Conservation (phyloP, 2,329 filamentous ascomycete species). For the Lachnellula occidentalis region DNA sequence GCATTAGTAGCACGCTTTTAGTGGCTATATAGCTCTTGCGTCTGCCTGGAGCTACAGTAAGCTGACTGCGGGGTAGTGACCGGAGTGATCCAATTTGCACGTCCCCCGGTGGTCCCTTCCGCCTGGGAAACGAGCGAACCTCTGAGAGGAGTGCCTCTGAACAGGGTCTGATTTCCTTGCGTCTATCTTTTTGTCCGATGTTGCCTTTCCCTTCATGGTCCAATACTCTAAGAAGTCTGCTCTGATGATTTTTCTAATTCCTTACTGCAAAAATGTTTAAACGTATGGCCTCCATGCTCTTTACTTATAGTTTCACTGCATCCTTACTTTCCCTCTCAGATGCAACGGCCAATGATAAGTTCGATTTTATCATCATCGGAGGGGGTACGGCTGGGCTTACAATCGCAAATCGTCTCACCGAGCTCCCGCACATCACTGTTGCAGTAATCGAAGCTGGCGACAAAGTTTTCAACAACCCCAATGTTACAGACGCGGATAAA, state of each 20-base stretch:
- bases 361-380: conserved; percentile 18
- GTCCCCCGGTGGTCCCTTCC: neutral
- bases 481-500: conserved; percentile 11
- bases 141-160: neutral
- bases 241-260: neutral
- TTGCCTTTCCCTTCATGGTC: too few species aligned
- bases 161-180: too few species aligned
- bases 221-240: too few species aligned
- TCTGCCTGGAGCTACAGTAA: too few species aligned
- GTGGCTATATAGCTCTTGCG: too few species aligned
- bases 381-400: conserved; percentile 19
- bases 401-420: conserved; percentile 20
- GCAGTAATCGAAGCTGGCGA: conserved; percentile 22
- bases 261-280: neutral
- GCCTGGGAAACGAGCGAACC: neutral
- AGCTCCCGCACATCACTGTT: conserved; percentile 12
- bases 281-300: neutral
- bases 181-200: too few species aligned
- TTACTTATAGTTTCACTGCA: neutral
- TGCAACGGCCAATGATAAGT: neutral
- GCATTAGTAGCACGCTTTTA: too few species aligned
- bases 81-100: too few species aligned
- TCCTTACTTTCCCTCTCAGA: neutral
- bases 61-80: too few species aligned
- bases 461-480: conserved; percentile 11